Evolutionary conservation across 306 rosid species (phyloP).

Genomic region (Gastrolobium villosum): DNA sequence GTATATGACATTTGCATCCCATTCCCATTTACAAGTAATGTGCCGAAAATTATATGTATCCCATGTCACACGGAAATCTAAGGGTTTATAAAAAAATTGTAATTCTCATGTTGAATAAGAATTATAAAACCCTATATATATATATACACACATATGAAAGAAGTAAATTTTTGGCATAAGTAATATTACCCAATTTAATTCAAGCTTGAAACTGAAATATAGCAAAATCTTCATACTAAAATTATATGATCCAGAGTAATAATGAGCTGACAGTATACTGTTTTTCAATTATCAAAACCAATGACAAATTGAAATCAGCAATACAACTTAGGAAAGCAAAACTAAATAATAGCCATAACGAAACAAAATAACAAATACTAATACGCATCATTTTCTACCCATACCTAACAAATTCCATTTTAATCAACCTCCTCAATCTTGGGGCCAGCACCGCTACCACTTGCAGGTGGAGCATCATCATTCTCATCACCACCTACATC

Average conservation of each 20-base stretch:
- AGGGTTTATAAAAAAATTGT: too few species aligned
- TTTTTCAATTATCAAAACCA: background rate
- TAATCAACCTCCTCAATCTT: conserved; percentile 87
- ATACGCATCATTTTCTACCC: background rate
- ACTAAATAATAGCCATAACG: background rate
- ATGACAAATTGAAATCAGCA: background rate
- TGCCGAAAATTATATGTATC: background rate
- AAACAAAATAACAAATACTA: background rate
- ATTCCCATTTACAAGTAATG: background rate
- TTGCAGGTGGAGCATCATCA: conserved; percentile 66
- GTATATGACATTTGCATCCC: background rate
- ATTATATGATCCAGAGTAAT: background rate
- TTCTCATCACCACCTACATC: conserved; percentile 55
- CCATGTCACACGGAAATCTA: too few species aligned
- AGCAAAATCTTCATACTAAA: background rate
- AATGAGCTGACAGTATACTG: background rate
- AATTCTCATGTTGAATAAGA: too few species aligned
- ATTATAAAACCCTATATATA: too few species aligned
- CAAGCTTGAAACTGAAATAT: background rate
- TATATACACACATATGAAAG: too few species aligned
- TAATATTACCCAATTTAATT: background rate
- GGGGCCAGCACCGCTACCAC: conserved; percentile 77
- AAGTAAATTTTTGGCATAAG: too few species aligned
- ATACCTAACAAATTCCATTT: background rate
- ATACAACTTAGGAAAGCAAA: conserved; percentile 13